These are phyloP conservation scores for button mushroom (Agaricus bisporus) DNA, from an alignment of 768 basidiomycete genomes.

Conservation along the genomic window DNA sequence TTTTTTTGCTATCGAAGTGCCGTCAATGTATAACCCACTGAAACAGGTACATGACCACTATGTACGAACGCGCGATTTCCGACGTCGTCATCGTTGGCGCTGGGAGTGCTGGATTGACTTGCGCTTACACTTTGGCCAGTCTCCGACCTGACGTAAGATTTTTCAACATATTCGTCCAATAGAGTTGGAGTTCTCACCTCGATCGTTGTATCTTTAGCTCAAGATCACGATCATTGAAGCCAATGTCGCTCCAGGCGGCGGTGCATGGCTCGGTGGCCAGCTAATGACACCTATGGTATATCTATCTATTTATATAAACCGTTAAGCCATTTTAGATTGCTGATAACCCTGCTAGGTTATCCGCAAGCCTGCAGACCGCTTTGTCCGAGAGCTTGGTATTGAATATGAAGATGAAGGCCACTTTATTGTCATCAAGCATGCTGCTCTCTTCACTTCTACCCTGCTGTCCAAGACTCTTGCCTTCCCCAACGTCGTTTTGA, in stretches of 20 bases:
- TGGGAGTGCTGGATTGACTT: conserved; percentile 63
- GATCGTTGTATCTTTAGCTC: conserved; percentile 22
- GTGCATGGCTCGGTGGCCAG: conserved; percentile 76
- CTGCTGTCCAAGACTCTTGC: conserved; percentile 65
- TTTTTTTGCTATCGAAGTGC: neutral
- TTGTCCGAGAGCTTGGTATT: conserved; percentile 64
- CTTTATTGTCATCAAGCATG: conserved; percentile 78
- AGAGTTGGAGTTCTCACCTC: neutral
- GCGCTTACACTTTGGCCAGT: conserved; percentile 68
- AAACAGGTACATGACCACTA: conserved; percentile 60
- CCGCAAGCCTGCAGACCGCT: conserved; percentile 69
- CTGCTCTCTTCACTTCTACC: conserved; percentile 76
- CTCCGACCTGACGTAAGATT: conserved; percentile 53
- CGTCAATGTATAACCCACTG: neutral
- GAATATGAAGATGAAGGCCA: conserved; percentile 73
- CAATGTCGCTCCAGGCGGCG: conserved; percentile 72
- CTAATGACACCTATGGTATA: conserved; percentile 74
- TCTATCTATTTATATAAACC: neutral
- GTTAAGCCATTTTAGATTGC: neutral
- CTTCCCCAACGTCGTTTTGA: conserved; percentile 64
- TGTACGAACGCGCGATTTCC: conserved; percentile 71
- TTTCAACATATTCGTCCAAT: neutral
- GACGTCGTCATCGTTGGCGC: conserved; percentile 77
- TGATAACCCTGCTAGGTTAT: conserved; percentile 42
- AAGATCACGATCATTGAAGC: conserved; percentile 64